Conservation (phyloP, 202 grass and related monocot species). For the Setaria italica region DNA sequence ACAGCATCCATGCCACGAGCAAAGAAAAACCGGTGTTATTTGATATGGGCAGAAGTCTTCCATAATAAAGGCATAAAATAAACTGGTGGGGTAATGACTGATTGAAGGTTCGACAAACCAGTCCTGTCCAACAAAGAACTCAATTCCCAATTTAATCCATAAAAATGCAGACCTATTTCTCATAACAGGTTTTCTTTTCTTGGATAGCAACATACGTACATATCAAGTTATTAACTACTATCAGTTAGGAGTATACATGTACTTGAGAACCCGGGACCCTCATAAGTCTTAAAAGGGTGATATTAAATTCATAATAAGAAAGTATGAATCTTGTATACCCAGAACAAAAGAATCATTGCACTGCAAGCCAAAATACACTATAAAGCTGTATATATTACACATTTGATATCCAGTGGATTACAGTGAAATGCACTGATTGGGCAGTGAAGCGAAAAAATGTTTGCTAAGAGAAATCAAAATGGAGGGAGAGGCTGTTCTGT, state of each 20-base stretch:
- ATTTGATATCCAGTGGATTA: conserved; percentile 36
- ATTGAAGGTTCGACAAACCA: conserved; percentile 30
- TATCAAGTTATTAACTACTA: background rate
- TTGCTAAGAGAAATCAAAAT: conserved; percentile 39
- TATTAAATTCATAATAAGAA: conserved; percentile 22
- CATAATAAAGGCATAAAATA: background rate
- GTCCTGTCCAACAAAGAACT: conserved; percentile 5
- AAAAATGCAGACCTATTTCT: conserved; percentile 12
- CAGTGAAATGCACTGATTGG: conserved; percentile 41
- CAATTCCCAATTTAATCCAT: conserved; percentile 28
- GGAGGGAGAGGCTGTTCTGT: conserved; percentile 35
- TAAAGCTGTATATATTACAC: conserved; percentile 38
- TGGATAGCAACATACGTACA: conserved; percentile 10
- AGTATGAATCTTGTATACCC: conserved; percentile 30
- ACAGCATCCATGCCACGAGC: background rate
- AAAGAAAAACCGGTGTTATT: background rate
- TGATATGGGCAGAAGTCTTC: conserved; percentile 5
- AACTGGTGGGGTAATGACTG: background rate
- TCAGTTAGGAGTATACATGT: background rate
- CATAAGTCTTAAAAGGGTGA: conserved; percentile 31
- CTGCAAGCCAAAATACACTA: conserved; percentile 28
- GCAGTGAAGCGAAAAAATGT: conserved; percentile 16
- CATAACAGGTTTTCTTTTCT: conserved; percentile 11
- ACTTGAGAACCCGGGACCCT: background rate
- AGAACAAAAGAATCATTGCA: conserved; percentile 23